Base-by-base conservation (phyloP, 306 rosid species). In the Citrullus mucosospermus region DNA sequence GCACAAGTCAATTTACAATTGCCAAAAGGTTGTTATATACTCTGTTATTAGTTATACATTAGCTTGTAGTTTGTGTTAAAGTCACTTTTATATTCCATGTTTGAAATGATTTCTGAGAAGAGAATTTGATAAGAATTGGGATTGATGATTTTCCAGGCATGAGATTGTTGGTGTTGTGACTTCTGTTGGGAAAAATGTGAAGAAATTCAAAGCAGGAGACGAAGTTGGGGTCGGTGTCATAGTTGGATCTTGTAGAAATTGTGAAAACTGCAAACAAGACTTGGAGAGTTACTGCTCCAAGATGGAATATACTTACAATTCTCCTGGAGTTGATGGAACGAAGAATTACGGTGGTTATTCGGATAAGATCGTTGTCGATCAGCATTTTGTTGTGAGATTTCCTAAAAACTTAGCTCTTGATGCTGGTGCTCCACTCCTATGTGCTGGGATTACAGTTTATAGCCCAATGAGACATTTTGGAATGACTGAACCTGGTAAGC, bases 401-500 rank as follows among this genome's bases (percentile, higher is more conserved):
- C 98, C 98, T 0, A 91, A 88, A 1, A 93, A 85, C 80, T 79
- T 93, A 55, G 90, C 98, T 62, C 87, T 76, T 22, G 98, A 89
- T 84, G 84, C 92, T 9, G 96, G 96, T 62, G 97, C 98, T 65
- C 98, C 98, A 0, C 93, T 91, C 2, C 87, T 93, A 48, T 93
- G 98, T 81, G 98, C 97, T 39, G 98, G 98, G 76, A 88, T 93
- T 44, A 89, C 98, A 50, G 89, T 90, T 55, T 91, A 91, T 79
- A 93, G 98, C 83, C 98, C 98, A 1, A 90, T 93, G 97, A 90
- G 75, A 25, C 90, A 88, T 80, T 93, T 89, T 84, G 96, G 98
- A 73, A 89, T 91, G 90, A 89, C 96, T 8, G 89, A 93, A 82
- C 88, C 96, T 0, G 96, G 98, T 25, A 90, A 89, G 84, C 96